Evolutionary conservation across 441 rosid genomes (phyloP).

Genomic region (Pelargonium myrrhifolium): DNA sequence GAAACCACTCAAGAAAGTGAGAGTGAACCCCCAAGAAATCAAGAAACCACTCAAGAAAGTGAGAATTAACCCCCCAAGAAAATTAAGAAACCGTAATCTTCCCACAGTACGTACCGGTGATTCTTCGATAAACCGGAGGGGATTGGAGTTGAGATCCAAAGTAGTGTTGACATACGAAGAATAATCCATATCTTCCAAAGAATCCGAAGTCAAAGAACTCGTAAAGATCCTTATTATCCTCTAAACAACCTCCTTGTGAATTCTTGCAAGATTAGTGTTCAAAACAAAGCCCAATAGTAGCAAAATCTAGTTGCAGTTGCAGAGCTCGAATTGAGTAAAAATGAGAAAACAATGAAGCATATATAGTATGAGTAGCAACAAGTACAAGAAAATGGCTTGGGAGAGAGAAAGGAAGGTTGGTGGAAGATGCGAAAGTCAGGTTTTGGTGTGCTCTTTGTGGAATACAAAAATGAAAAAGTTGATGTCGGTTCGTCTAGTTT

Average conservation of each 20-base stretch:
- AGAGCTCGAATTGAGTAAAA: neutral
- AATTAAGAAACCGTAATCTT: neutral
- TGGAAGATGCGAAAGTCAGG: neutral
- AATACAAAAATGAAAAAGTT: neutral
- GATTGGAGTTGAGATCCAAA: constrained; percentile 63
- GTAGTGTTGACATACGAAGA: constrained; percentile 56
- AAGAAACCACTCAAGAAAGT: neutral
- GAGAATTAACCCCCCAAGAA: too few relatives aligned
- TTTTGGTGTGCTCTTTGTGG: constrained; percentile 1
- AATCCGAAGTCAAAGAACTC: neutral
- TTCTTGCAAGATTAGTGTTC: neutral
- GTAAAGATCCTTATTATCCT: constrained; percentile 2
- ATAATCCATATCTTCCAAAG: constrained; percentile 32
- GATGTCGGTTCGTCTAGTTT: constrained; percentile 28
- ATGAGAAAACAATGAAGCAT: neutral
- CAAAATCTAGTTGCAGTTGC: neutral
- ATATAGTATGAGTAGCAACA: neutral
- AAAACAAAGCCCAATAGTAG: too few relatives aligned
- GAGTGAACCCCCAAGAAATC: neutral
- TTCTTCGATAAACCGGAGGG: constrained; percentile 31
- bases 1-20: too few relatives aligned
- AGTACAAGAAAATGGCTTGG: too few relatives aligned
- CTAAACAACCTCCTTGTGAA: constrained; percentile 18
- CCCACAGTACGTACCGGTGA: too few relatives aligned
- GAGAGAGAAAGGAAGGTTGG: neutral